Evolutionary conservation across 352 stramenopile genomes (phyloP), one percentile per base, ranked within the genome.

Genomic region (Phytophthora vignae): DNA sequence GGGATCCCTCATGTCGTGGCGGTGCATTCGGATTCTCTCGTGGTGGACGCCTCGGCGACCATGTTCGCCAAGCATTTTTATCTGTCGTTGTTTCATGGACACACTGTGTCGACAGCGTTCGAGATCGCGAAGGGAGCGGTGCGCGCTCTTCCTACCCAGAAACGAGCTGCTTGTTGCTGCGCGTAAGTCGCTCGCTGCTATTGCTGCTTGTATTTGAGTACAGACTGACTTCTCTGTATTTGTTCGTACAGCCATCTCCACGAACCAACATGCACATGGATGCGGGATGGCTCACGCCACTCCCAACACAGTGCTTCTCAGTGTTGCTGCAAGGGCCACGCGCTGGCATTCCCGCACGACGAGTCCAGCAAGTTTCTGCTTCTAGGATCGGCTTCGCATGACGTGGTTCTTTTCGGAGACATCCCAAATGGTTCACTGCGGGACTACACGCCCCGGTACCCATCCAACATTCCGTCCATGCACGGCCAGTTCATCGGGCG

Each of bases 1-100:
- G 93, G 92, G 7, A 95, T 98, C 38, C 90, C 89, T 2, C 91
- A 98, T 66, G 92, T 98, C 8, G 89, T 98, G n/a, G 92, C 91
- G 6, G 85, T 93, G 9, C 87, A 94, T 65, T 94, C 85, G 25
- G 86, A 94, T 50, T 93, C 86, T 3, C 77, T 92, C 10, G 85
- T 94, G 3, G 82, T 95, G 5, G 88, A 95, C 40, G 85, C 78
- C 21, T 88, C 79, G 0, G 88, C 85, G 14, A 95, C 83, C 0
- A 92, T 93, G 82, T 94, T 95, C 69, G 87, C 88, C 58, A 95
- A 95, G 58, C 86, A 94, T 53, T 95, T 95, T 73, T 95, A 95
- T 63, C 46, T 94, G 27, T 92, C 88, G 17, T 69, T 95, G 2
- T 94, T 95, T 59, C 85, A 85, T 7, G 88, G 88, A 9, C 67